These are phyloP conservation scores for Cryptosporidium viatorum DNA, from an alignment of 169 alveolate species.

Conservation along the genomic window DNA sequence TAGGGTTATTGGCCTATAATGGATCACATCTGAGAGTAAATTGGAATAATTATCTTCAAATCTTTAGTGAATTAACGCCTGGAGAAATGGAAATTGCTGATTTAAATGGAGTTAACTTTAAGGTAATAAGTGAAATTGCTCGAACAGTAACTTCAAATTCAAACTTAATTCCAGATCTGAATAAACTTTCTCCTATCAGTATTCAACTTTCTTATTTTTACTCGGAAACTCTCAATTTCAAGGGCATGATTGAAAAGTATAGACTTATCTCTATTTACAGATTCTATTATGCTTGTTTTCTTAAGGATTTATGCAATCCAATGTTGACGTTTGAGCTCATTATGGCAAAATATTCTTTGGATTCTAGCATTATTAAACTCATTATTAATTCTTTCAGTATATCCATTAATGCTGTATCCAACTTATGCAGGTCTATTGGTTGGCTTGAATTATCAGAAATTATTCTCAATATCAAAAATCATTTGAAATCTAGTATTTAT, in stretches of 20 bases:
- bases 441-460: conserved; percentile 48
- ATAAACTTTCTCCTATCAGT: conserved; percentile 30
- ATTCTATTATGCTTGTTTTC: conserved; percentile 49
- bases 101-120: conserved; percentile 17
- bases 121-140: conserved; percentile 8
- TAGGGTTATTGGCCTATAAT: conserved; percentile 14
- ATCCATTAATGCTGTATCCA: conserved; percentile 28
- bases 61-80: conserved; percentile 10
- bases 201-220: conserved; percentile 49
- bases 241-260: conserved; percentile 55
- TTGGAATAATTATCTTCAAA: conserved; percentile 40
- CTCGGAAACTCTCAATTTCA: conserved; percentile 12
- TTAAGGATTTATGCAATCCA: conserved; percentile 57
- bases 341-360: conserved; percentile 22
- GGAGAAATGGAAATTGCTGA: conserved; percentile 61
- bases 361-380: not conserved
- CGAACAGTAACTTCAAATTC: not conserved
- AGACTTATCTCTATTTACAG: conserved; percentile 36
- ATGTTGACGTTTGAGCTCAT: conserved; percentile 25
- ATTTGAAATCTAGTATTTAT: conserved; percentile 8
- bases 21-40: conserved; percentile 1
- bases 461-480: conserved; percentile 9
- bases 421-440: conserved; percentile 23
- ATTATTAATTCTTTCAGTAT: conserved; percentile 4
- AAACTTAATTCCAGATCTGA: conserved; percentile 7